Base-by-base conservation (phyloP, 129 eudicot species). In the Flaveria bidentis region DNA sequence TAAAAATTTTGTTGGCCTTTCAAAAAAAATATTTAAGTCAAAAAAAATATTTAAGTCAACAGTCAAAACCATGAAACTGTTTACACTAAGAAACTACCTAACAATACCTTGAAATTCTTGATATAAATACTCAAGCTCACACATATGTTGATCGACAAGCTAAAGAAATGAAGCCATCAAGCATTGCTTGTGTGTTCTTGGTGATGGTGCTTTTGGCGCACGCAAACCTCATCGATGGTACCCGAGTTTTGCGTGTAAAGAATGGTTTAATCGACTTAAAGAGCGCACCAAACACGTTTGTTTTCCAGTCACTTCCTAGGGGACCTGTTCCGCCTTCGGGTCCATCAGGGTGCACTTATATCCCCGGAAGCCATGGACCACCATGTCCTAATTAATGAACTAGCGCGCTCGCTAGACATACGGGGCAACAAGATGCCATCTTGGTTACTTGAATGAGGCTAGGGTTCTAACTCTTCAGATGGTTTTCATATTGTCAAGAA, bases 251-350 rank as follows among this genome's bases (percentile, higher is more conserved):
- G 56, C 76, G 23, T 1, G 80, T 76, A 47, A 78, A 82, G 20
- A 66, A 53, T 3, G 52, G 6, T 12, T 61, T 20, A 16, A 55
- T 28, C 61, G 41, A 55, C 26, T 18, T 71, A 28, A 71, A 58
- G 64, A 73, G 49, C 13, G 41, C 41, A 36, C 39, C 68, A 25
- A 72, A 76, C 67, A 15, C 16, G 12, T 18, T 63, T 52, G 78
- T 83, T 61, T 78, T 81, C 52, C 85, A 86, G 74, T 84, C 88
- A 2, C 89, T 89, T 78, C 86, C 82, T 16, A 85, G 20, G 71
- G 89, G 91, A 5, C 85, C 86, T 0, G 89, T 87, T 28, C 83
- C 86, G 14, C 90, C 96, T 79, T 83, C 96, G 18, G 89, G 86
- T 39, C 87, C 89, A 62, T 83, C 91, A 16, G 86, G 91, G 55